phyloP scores from a whole-genome alignment of 2,329 filamentous ascomycete species.

The Xylariomycetidae sp. region DNA sequence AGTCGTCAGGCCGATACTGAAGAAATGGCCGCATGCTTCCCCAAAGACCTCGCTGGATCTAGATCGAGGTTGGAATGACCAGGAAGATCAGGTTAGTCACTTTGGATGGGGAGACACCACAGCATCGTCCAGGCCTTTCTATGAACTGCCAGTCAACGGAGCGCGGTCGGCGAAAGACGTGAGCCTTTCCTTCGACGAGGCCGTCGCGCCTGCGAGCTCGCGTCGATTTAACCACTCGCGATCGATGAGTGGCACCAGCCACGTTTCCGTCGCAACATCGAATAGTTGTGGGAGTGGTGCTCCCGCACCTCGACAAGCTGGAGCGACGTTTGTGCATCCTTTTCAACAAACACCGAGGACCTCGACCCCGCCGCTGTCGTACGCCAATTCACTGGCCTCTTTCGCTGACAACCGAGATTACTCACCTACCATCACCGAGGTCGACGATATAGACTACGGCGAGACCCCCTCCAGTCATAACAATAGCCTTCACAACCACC shows the following conservation, averaged over 20 bases:
- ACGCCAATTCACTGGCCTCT: slow-evolving; percentile 52
- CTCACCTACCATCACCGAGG: slow-evolving; percentile 52
- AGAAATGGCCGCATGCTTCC: slow-evolving; percentile 51
- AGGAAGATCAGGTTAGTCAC: slow-evolving; percentile 34
- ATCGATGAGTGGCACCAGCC: slow-evolving; percentile 54
- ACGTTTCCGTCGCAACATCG: slow-evolving; percentile 51
- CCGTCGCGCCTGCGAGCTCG: slow-evolving; percentile 14
- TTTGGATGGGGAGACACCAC: slow-evolving; percentile 18
- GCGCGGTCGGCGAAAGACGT: slow-evolving; percentile 23
- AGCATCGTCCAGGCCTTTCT: slow-evolving; percentile 6
- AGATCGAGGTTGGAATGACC: slow-evolving; percentile 56
- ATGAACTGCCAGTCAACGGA: slow-evolving; percentile 9
- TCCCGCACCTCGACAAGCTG: slow-evolving; percentile 30
- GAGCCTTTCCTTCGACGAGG: slow-evolving; percentile 37
- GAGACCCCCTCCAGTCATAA: slow-evolving; percentile 13
- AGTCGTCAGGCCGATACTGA: slow-evolving; percentile 58
- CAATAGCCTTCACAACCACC: slow-evolving; percentile 22
- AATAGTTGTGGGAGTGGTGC: slow-evolving; percentile 38
- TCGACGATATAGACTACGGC: slow-evolving; percentile 36
- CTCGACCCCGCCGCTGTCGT: slow-evolving; percentile 55
- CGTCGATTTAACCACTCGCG: slow-evolving; percentile 51
- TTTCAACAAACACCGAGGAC: slow-evolving; percentile 61
- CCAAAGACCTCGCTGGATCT: slow-evolving; percentile 61
- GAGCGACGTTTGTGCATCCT: slow-evolving; percentile 54
- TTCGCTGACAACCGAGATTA: slow-evolving; percentile 45